A percentile compares a stretch with the other conserved stretches of the same genome.
Conservation (phyloP, 192 early-diverging fungal species). For the Powellomyces hirtus region DNA sequence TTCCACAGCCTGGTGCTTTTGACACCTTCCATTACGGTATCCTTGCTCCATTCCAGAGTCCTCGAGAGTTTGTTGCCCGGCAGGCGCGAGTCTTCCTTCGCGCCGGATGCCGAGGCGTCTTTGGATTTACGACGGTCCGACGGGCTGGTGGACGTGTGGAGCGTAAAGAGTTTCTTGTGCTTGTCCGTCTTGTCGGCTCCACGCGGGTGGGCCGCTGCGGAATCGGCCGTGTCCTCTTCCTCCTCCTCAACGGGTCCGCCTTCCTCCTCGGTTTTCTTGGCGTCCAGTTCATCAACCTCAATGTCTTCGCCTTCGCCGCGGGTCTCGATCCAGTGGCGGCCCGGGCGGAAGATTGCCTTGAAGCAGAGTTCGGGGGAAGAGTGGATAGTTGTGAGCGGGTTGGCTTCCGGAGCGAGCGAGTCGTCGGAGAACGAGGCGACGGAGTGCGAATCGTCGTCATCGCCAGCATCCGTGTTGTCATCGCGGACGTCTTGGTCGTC, state of each 20-base stretch:
- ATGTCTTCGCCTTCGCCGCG: conserved; percentile 18
- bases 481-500: background rate
- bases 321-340: conserved; percentile 6
- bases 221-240: background rate
- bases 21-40: conserved; percentile 18
- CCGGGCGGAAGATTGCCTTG: conserved; percentile 17
- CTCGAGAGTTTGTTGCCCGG: conserved; percentile 18
- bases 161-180: background rate
- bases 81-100: conserved; percentile 12
- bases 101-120: background rate
- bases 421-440: background rate
- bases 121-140: background rate
- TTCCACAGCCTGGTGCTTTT: conserved; percentile 17
- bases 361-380: conserved; percentile 15
- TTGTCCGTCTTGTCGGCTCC: background rate
- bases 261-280: background rate
- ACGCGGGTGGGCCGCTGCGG: background rate
- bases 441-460: background rate
- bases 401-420: background rate
- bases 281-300: conserved; percentile 9
- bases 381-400: background rate
- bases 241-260: background rate
- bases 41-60: conserved; percentile 33
- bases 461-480: background rate
- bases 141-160: background rate